Conservation (phyloP, 345 rosid genomes). For the Lenwebbia sp. region DNA sequence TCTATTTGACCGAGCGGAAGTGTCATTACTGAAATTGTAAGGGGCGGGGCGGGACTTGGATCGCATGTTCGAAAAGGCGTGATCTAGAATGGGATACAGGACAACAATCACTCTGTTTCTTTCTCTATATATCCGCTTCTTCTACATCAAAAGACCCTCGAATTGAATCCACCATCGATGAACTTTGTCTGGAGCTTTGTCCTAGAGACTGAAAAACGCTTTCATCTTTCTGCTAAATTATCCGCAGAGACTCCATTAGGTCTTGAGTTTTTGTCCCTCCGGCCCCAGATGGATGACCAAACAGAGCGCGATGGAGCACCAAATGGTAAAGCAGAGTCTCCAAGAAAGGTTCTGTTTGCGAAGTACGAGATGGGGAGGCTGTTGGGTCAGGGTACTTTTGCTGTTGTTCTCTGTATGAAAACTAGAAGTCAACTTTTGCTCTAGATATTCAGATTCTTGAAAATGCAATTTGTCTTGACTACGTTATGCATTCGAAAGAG, state of each 20-base stretch:
- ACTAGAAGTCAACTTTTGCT: neutral
- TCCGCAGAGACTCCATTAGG: neutral
- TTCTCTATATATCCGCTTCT: neutral
- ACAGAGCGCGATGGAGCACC: neutral
- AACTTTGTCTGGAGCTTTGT: neutral
- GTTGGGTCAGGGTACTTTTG: neutral
- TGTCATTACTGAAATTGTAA: neutral
- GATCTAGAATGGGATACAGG: neutral
- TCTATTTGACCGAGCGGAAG: neutral
- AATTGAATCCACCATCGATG: neutral
- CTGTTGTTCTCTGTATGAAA: neutral
- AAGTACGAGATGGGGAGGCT: neutral
- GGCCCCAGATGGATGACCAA: neutral
- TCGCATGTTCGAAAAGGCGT: neutral
- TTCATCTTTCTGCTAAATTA: neutral
- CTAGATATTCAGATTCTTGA: neutral
- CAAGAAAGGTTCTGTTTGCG: neutral
- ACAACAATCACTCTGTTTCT: neutral
- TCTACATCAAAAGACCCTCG: neutral
- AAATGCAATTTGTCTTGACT: neutral
- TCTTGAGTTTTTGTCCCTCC: neutral
- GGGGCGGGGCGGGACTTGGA: neutral
- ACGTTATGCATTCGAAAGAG: neutral
- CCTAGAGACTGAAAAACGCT: neutral
- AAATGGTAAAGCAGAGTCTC: neutral